Evolutionary conservation across 192 early-diverging fungal genomes (phyloP).

Genomic region (Gigaspora rosea): DNA sequence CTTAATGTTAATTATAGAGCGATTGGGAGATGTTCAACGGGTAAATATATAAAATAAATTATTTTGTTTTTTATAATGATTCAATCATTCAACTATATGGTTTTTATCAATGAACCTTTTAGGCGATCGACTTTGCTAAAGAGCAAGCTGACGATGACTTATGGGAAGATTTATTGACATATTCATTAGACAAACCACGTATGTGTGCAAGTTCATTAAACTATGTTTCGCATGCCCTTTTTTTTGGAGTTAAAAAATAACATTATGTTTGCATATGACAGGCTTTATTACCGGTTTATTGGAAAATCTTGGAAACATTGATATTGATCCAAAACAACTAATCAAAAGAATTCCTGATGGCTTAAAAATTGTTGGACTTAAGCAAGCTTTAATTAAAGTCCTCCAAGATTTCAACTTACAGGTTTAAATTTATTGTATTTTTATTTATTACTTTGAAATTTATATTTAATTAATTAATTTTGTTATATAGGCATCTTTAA

Average conservation of each 20-base stretch:
- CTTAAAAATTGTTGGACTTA: constrained; percentile 80
- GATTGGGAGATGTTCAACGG: constrained; percentile 83
- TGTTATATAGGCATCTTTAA: constrained; percentile 68
- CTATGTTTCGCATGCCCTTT: background rate
- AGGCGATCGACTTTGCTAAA: constrained; percentile 98
- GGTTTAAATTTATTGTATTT: constrained; percentile 40
- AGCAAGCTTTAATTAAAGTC: constrained; percentile 81
- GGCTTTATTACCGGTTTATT: constrained; percentile 92
- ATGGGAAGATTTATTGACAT: constrained; percentile 94
- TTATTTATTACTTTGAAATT: background rate
- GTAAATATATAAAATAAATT: constrained; percentile 47
- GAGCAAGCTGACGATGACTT: constrained; percentile 94
- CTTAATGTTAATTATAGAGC: constrained; percentile 89
- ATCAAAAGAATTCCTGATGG: constrained; percentile 80
- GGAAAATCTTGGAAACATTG: constrained; percentile 79
- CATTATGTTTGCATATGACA: constrained; percentile 6
- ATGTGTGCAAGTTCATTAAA: constrained; percentile 32
- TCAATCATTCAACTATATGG: too few species aligned
- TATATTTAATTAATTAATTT: background rate
- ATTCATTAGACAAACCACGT: constrained; percentile 95
- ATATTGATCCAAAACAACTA: constrained; percentile 82
- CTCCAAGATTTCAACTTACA: constrained; percentile 91
- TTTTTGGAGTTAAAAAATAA: background rate
- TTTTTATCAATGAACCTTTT: background rate
- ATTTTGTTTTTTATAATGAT: background rate